Conservation (phyloP, 1,139 yeast species). For the Kluyveromyces sp. region DNA sequence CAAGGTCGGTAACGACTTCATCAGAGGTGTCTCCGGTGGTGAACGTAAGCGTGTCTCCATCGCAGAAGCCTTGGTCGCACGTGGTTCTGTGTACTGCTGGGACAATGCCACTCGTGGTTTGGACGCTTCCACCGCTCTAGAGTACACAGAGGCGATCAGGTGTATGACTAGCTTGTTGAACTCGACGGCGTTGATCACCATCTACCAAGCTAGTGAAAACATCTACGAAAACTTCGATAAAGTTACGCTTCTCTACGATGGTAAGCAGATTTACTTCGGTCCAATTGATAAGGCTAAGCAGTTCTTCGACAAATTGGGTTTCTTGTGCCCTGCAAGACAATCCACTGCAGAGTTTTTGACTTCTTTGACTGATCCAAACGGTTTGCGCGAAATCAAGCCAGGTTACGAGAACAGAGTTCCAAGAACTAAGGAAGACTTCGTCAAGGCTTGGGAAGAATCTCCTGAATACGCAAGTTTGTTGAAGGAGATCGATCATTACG, state of each 20-base stretch:
- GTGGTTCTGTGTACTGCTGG: constrained; percentile 51
- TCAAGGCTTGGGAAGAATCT: constrained; percentile 56
- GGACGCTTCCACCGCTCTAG: constrained; percentile 52
- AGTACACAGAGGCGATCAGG: constrained; percentile 40
- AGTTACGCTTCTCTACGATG: constrained; percentile 39
- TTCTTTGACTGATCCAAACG: constrained; percentile 51
- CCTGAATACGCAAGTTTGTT: constrained; percentile 39
- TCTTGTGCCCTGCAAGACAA: constrained; percentile 47
- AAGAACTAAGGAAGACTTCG: constrained; percentile 61
- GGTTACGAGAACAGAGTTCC: constrained; percentile 63
- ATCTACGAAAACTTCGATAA: constrained; percentile 43
- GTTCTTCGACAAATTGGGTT: constrained; percentile 45
- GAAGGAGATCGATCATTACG: constrained; percentile 43
- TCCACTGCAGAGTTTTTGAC: constrained; percentile 55
- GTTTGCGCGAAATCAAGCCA: constrained; percentile 27
- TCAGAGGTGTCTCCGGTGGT: constrained; percentile 82
- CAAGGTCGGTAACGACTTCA: constrained; percentile 61
- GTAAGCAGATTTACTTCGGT: constrained; percentile 42
- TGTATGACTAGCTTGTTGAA: constrained; percentile 35
- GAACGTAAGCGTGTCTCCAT: constrained; percentile 78
- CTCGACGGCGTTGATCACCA: constrained; percentile 39
- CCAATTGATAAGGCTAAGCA: constrained; percentile 37
- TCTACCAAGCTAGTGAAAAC: constrained; percentile 43
- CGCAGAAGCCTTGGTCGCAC: constrained; percentile 50
- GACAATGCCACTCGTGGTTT: constrained; percentile 58